Base-by-base conservation (phyloP, 2,329 filamentous ascomycete genomes). In the Beauveria asiatica region DNA sequence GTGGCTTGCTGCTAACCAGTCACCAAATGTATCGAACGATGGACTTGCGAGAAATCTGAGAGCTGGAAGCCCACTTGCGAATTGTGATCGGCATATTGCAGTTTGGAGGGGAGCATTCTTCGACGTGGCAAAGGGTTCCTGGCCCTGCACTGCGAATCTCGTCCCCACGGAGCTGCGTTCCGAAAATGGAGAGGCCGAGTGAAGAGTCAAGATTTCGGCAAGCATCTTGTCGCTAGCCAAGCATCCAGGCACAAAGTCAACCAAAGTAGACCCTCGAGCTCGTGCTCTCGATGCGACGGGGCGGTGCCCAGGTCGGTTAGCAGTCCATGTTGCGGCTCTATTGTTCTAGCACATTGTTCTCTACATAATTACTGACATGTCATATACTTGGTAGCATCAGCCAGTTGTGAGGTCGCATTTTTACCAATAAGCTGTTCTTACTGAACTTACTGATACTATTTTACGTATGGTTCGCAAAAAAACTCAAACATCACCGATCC, bases 261-360 rank as follows among this genome's bases (percentile, higher is more conserved):
- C 21, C 25, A 6, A n/a, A 11, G 11, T 11, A 46, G 25, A 33
- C 5, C 41, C 25, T 13, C 13, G 11, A 25, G 53, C 25, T 45
- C 27, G 41, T 55, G 53, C 52, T 54, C 52, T 30, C 17, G 45
- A 45, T 55, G 39, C 52, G 52, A 45, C 52, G 39, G 51, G 46
- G 25, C 2, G 19, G 3, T 11, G 33, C n/a, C 13, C 30, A 39
- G 10, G 49, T 23, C 27, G 8, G 50, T n/a, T 42, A 17, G 33
- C 19, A 41, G 11, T n/a, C 21, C 9, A 27, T 23, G 21, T 27
- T 49, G 21, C 48, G 9, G 9, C 11, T 50, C 27, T 21, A 19
- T 33, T 50, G 27, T 33, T 17, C 48, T 9, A 5, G 11, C 5
- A 13, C 11, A 13, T 37, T 37, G 5, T 37, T 37, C 33, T 37